These are phyloP conservation scores for Candida tetrigidarum DNA, from an alignment of 1,139 yeast genomes.

Conservation along the genomic window DNA sequence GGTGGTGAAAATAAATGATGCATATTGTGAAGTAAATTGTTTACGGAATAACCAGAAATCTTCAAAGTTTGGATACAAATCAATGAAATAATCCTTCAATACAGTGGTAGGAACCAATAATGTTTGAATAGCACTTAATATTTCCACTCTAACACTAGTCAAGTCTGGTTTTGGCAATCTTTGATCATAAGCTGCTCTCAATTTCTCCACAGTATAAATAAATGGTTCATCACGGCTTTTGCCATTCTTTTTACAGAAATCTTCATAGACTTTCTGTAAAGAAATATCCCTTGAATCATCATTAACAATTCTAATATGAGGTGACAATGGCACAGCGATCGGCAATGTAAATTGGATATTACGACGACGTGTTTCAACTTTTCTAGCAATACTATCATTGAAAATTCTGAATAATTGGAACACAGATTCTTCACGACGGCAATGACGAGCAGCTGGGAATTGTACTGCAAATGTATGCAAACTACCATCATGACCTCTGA, in stretches of 20 bases:
- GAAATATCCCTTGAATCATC: conserved; percentile 81
- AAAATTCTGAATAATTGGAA: conserved; percentile 90
- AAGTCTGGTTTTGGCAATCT: conserved; percentile 92
- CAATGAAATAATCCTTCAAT: conserved; percentile 67
- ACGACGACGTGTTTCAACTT: conserved; percentile 88
- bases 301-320: conserved; percentile 89
- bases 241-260: conserved; percentile 74
- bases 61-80: conserved; percentile 76
- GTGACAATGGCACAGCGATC: conserved; percentile 90
- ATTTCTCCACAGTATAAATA: conserved; percentile 81
- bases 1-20: conserved; percentile 92
- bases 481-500: conserved; percentile 94
- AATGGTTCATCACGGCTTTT: conserved; percentile 90
- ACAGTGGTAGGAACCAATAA: conserved; percentile 86
- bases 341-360: conserved; percentile 88
- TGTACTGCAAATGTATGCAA: conserved; percentile 94
- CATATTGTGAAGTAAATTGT: conserved; percentile 94
- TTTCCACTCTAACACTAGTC: conserved; percentile 87
- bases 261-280: conserved; percentile 87
- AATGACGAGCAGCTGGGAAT: conserved; percentile 97
- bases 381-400: conserved; percentile 77
- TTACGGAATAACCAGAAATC: conserved; percentile 98
- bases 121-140: conserved; percentile 86
- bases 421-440: conserved; percentile 94
- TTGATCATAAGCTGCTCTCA: conserved; percentile 93